phyloP scores from a whole-genome alignment of 2,329 filamentous ascomycete species.

The Verticillium klebahnii region DNA sequence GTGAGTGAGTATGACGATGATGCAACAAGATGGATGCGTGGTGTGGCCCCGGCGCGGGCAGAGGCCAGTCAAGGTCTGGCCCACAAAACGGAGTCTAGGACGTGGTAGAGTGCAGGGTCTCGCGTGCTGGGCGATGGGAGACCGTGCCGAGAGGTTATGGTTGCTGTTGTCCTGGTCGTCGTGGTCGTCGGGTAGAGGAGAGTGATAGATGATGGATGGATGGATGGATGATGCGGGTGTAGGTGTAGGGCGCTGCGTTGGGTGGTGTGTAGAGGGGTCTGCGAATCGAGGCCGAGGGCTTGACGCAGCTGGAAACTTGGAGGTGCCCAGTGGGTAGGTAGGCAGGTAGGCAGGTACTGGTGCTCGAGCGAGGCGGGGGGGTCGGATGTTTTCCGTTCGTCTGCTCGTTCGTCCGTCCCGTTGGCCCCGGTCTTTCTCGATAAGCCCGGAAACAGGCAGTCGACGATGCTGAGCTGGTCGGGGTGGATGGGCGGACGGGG shows the following conservation, averaged over 20 bases:
- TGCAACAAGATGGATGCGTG: neutral
- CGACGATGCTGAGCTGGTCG: neutral
- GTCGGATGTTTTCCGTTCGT: neutral
- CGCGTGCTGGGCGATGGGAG: neutral
- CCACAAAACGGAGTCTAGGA: neutral
- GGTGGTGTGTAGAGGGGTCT: neutral
- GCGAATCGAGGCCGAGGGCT: neutral
- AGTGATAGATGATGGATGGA: neutral
- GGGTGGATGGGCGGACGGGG: neutral
- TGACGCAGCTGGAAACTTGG: neutral
- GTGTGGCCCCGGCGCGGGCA: neutral
- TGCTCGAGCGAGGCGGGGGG: neutral
- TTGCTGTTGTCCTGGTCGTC: too few species aligned
- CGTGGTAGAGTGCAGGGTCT: neutral
- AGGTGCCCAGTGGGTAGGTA: too few species aligned
- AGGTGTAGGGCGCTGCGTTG: neutral
- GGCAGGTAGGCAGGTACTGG: neutral
- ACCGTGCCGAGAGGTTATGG: too few species aligned
- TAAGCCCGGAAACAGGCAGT: neutral
- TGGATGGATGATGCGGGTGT: neutral
- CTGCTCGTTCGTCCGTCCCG: neutral
- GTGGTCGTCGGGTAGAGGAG: neutral
- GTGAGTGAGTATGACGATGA: neutral
- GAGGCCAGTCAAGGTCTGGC: neutral
- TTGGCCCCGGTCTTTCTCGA: neutral